Base-by-base conservation (phyloP, 1,139 yeast species). In the Taphrina populina region DNA sequence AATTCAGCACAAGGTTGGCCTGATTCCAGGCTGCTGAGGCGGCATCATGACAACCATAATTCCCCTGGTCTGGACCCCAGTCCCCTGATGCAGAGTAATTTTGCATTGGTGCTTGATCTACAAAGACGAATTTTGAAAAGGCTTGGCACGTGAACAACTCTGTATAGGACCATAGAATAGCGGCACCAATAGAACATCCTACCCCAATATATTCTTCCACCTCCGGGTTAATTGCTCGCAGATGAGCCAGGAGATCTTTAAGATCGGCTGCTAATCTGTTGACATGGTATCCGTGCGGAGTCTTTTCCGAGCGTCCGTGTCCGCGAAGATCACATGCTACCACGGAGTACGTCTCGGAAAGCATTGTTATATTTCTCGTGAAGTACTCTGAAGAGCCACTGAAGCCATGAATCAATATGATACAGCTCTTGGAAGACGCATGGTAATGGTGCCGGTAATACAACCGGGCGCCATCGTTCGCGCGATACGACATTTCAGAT, bases 131-230 rank as follows among this genome's bases (percentile, higher is more conserved):
- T 6, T 29, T 29, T n/a, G 11, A 32, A 24, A 52, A 52, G 19
- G 33, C 51, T 8, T 13, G 15, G n/a, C 33, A 30, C 7, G 49
- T 43, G 19, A 13, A 52, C 15, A 52, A 43, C 36, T 52, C 56
- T 20, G 40, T 23, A 19, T 41, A 52, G 13, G 51, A 26, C 56
- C 56, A 52, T 7, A 52, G 20, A 2, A 52, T 20, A 11, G 56
- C 56, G 10, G 56, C 56, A 8, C 56, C 56, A 10, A 52, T 41
- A 1, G 56, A 52, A 29, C 56, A 52, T 6, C 56, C 56, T 19
- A 52, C 35, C 2, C 56, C 56, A 20, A 52, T 23, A 3, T 33
- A 27, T 21, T 24, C 10, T 21, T n/a, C 15, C 17, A 10, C 4
- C 17, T 37, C 23, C 8, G 53, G 55, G 2, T 33, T 24, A n/a